Conservation (phyloP, 345 rosid species). For the Heritiera fomes region DNA sequence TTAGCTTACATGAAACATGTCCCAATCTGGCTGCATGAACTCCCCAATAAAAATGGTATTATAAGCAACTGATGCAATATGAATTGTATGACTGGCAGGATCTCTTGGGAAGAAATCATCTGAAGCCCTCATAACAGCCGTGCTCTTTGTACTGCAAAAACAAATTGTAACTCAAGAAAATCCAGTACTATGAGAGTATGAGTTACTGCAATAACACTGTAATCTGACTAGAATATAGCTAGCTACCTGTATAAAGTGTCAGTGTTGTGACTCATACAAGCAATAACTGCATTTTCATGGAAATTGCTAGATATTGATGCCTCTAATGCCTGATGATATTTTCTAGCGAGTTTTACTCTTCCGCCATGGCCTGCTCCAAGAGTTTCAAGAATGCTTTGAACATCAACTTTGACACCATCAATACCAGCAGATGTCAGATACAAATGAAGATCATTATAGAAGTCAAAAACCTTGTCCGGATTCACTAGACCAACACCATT, state of each 20-base stretch:
- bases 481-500: slow-evolving; percentile 76
- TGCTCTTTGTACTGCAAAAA: slow-evolving; percentile 45
- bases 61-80: slow-evolving; percentile 69
- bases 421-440: slow-evolving; percentile 72
- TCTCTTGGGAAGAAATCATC: slow-evolving; percentile 79
- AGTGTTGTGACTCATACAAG: slow-evolving; percentile 72
- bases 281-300: slow-evolving; percentile 54
- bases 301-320: slow-evolving; percentile 69
- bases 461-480: slow-evolving; percentile 63
- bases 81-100: slow-evolving; percentile 71
- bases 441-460: slow-evolving; percentile 70
- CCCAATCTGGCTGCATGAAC: slow-evolving; percentile 81
- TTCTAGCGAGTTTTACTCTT: slow-evolving; percentile 64
- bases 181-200: neutral
- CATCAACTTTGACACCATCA: slow-evolving; percentile 82
- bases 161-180: neutral
- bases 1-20: slow-evolving; percentile 65
- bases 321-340: slow-evolving; percentile 63
- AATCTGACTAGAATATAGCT: neutral
- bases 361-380: slow-evolving; percentile 72
- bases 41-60: slow-evolving; percentile 66
- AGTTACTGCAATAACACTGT: neutral
- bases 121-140: slow-evolving; percentile 63
- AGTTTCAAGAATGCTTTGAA: slow-evolving; percentile 72
- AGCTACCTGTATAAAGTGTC: slow-evolving; percentile 61